These are phyloP conservation scores for Murraya paniculata DNA, from an alignment of 345 rosid species.

Conservation along the genomic window DNA sequence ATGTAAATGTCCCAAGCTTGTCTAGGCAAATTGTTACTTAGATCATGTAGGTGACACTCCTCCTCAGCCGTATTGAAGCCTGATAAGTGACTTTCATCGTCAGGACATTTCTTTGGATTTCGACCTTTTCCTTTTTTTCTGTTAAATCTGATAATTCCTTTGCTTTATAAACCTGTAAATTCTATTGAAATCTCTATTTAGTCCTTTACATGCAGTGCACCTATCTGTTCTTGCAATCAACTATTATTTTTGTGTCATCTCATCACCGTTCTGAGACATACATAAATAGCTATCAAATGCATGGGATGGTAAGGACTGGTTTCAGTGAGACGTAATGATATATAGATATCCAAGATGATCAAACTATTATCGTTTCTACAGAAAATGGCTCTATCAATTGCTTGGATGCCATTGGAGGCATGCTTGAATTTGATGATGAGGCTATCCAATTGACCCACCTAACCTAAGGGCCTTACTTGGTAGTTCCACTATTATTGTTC, in stretches of 20 bases:
- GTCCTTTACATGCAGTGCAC: not conserved
- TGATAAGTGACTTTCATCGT: conserved; percentile 3
- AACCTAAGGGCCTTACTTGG: too few relatives aligned
- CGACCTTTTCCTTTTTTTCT: conserved; percentile 7
- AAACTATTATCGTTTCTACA: not conserved
- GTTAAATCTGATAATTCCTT: conserved; percentile 4
- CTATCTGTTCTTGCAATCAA: not conserved
- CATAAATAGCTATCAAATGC: not conserved
- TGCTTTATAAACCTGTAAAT: conserved; percentile 25
- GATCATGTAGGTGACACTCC: conserved; percentile 8
- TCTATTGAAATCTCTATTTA: not conserved
- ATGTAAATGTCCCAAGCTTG: conserved; percentile 9
- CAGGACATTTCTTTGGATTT: not conserved
- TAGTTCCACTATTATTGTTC: too few relatives aligned
- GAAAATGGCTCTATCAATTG: not conserved
- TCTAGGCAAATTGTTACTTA: conserved; percentile 8
- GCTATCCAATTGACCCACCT: not conserved
- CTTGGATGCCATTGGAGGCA: not conserved
- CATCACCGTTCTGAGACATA: not conserved
- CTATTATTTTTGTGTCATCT: not conserved
- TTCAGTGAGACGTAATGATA: not conserved
- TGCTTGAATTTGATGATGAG: not conserved
- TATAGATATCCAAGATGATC: not conserved
- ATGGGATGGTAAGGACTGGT: not conserved
- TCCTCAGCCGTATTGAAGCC: conserved; percentile 15